Conservation (phyloP, 2,329 filamentous ascomycete species). For the Aureobasidium sp. region DNA sequence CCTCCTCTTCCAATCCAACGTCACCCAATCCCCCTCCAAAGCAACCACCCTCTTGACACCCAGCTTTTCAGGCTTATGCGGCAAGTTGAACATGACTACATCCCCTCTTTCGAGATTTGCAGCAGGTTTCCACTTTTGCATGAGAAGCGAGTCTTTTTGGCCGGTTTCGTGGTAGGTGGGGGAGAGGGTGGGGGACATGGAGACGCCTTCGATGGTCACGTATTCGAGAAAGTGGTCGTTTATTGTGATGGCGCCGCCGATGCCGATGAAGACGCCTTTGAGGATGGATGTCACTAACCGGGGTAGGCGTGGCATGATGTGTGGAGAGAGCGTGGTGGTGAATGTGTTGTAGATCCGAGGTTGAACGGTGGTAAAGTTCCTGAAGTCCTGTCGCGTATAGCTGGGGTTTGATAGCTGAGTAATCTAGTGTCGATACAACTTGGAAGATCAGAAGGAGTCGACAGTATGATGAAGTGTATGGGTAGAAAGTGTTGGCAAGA, state of each 20-base stretch:
- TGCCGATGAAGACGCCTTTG: slow-evolving; percentile 6
- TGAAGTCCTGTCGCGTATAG: not conserved
- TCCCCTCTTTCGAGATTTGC: slow-evolving; percentile 34
- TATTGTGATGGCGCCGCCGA: slow-evolving; percentile 23
- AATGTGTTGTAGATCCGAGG: not conserved
- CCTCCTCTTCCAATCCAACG: slow-evolving; percentile 39
- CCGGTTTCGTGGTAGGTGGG: slow-evolving; percentile 34
- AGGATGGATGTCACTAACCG: not conserved
- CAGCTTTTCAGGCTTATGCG: slow-evolving; percentile 58
- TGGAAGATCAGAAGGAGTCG: not conserved
- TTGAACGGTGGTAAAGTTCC: not conserved
- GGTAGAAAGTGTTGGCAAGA: not conserved
- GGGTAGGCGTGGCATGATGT: not conserved
- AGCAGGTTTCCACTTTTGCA: slow-evolving; percentile 25
- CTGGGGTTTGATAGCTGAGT: too few relatives aligned
- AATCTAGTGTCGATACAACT: not conserved
- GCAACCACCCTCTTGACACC: slow-evolving; percentile 79
- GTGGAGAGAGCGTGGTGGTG: not conserved
- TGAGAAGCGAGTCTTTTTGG: slow-evolving; percentile 30
- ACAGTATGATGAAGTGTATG: not conserved
- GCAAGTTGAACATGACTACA: slow-evolving; percentile 41
- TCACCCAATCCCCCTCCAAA: slow-evolving; percentile 69
- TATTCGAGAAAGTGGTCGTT: slow-evolving; percentile 35
- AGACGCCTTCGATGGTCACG: slow-evolving; percentile 32
- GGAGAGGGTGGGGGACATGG: slow-evolving; percentile 40